These are phyloP conservation scores for Penicillium sp. DNA, from an alignment of 2,329 filamentous ascomycete species.

Conservation along the genomic window DNA sequence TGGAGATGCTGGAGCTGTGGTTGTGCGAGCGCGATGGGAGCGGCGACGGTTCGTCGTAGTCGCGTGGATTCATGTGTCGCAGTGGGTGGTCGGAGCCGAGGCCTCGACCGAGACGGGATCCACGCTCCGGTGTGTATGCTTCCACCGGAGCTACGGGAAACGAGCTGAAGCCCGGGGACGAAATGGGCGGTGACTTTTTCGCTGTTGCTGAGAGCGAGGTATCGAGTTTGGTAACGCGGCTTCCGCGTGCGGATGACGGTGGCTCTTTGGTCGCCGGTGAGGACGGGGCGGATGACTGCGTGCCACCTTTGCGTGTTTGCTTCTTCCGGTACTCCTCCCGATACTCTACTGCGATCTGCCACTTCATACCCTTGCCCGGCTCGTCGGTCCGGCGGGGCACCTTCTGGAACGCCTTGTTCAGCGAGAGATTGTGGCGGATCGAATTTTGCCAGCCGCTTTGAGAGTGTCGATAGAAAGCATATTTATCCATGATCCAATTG, in stretches of 20 bases:
- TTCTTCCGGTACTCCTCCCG: constrained; percentile 85
- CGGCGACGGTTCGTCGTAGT: constrained; percentile 46
- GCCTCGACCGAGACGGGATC: constrained; percentile 37
- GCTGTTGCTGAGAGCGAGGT: constrained; percentile 39
- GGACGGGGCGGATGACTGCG: constrained; percentile 46
- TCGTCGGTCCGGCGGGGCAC: constrained; percentile 89
- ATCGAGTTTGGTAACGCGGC: constrained; percentile 36
- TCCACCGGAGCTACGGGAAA: constrained; percentile 44
- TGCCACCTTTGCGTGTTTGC: constrained; percentile 43
- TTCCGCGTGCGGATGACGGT: constrained; percentile 34
- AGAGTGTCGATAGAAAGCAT: constrained; percentile 86
- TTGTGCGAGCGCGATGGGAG: constrained; percentile 36
- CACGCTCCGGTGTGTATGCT: constrained; percentile 49
- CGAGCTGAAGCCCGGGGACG: constrained; percentile 42
- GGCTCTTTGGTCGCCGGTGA: constrained; percentile 47
- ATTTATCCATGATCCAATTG: constrained; percentile 83
- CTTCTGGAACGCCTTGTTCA: constrained; percentile 94
- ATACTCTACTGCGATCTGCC: constrained; percentile 83
- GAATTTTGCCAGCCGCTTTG: constrained; percentile 97
- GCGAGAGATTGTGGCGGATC: constrained; percentile 90
- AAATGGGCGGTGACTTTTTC: constrained; percentile 39
- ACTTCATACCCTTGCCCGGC: constrained; percentile 98
- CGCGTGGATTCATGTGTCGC: constrained; percentile 32
- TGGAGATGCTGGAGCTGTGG: constrained; percentile 23
- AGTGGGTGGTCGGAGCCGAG: constrained; percentile 30